Evolutionary conservation across 176 grass and related monocot species (phyloP).

Genomic region (Oropetium thomaeum): DNA sequence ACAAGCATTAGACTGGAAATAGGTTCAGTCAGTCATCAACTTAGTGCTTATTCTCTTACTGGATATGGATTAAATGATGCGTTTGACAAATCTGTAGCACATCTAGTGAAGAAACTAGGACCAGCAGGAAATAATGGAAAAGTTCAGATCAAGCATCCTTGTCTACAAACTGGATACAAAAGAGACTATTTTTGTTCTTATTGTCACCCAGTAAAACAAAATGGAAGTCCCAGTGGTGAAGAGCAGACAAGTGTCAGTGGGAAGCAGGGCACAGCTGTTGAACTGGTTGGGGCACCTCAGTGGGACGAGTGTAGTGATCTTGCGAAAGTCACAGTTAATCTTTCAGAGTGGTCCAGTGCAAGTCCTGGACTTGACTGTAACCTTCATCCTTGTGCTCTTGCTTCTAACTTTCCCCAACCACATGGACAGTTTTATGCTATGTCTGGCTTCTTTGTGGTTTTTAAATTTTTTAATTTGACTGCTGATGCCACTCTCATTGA

Average conservation of each 20-base stretch:
- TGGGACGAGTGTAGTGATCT: slow-evolving; percentile 83
- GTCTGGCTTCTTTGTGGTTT: slow-evolving; percentile 96
- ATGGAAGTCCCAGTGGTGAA: slow-evolving; percentile 60
- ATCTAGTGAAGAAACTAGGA: slow-evolving; percentile 64
- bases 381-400: slow-evolving; percentile 75
- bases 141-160: slow-evolving; percentile 84
- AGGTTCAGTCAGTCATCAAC: slow-evolving; percentile 70
- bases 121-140: slow-evolving; percentile 45
- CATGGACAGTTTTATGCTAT: slow-evolving; percentile 85
- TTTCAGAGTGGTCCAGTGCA: slow-evolving; percentile 76
- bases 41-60: slow-evolving; percentile 92
- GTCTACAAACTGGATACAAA: slow-evolving; percentile 85
- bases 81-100: slow-evolving; percentile 90
- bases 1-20: slow-evolving; percentile 68
- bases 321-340: slow-evolving; percentile 72
- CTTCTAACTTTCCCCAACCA: slow-evolving; percentile 58
- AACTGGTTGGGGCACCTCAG: slow-evolving; percentile 78
- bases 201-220: slow-evolving; percentile 53
- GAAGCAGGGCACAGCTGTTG: slow-evolving; percentile 55
- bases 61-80: slow-evolving; percentile 99
- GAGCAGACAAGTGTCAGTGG: slow-evolving; percentile 46
- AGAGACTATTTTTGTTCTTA: slow-evolving; percentile 85
- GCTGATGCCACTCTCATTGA: slow-evolving; percentile 64
- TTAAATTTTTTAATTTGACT: slow-evolving; percentile 95
- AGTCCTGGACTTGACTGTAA: slow-evolving; percentile 72